These are phyloP conservation scores for Fusarium concolor DNA, from an alignment of 2,329 filamentous ascomycete species.

Conservation along the genomic window DNA sequence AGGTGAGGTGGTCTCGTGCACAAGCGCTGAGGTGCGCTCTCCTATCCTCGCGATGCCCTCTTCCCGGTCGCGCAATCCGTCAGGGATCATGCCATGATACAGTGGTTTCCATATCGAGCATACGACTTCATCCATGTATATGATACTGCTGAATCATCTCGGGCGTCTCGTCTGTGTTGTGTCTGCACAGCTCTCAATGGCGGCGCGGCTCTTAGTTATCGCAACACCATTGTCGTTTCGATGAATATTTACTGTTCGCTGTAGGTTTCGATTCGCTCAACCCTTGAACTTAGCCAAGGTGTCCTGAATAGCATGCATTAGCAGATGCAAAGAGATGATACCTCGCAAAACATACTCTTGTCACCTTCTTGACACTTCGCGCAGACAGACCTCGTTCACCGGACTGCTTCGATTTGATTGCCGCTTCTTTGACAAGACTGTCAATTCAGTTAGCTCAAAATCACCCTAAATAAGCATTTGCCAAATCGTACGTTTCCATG, in stretches of 20 bases:
- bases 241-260: not conserved
- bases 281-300: conserved; percentile 76
- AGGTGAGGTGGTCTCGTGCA: conserved; percentile 44
- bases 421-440: conserved; percentile 83
- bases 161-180: not conserved
- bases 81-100: not conserved
- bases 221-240: not conserved
- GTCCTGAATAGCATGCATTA: conserved; percentile 58
- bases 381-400: conserved; percentile 81
- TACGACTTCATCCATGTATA: not conserved
- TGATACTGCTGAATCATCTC: not conserved
- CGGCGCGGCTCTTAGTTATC: conserved; percentile 12
- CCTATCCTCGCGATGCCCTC: conserved; percentile 11
- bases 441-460: not conserved
- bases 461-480: not conserved
- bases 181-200: not conserved
- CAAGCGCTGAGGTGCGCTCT: conserved; percentile 5
- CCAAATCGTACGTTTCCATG: conserved; percentile 68
- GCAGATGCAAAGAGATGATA: not conserved
- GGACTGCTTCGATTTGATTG: conserved; percentile 78
- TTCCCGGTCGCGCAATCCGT: not conserved
- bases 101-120: not conserved
- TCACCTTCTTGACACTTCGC: conserved; percentile 80
- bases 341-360: conserved; percentile 66
- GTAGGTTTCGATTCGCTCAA: conserved; percentile 53